phyloP scores from a whole-genome alignment of 177 flowering plant genomes.

The Vitis hybrid region DNA sequence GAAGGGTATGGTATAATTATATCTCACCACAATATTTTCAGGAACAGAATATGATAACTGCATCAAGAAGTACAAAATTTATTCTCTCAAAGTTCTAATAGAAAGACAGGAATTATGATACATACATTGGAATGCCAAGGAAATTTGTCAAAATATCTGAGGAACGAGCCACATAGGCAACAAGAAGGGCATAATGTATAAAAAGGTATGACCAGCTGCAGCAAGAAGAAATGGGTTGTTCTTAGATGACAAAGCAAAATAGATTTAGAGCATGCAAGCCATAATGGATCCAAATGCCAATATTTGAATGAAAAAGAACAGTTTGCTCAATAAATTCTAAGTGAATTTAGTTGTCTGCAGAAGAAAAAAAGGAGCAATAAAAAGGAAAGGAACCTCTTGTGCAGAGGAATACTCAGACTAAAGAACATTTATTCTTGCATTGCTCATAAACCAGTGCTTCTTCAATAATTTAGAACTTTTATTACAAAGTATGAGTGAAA shows the following conservation, averaged over 20 bases:
- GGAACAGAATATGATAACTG: background rate
- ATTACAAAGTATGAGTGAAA: no score
- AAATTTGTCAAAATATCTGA: constrained; percentile 83
- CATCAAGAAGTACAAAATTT: background rate
- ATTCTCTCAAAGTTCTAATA: constrained; percentile 3
- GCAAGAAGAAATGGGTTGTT: constrained; percentile 19
- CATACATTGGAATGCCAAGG: constrained; percentile 87
- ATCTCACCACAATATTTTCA: background rate
- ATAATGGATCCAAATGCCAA: background rate
- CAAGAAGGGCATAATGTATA: constrained; percentile 92
- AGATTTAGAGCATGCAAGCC: background rate
- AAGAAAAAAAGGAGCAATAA: no score
- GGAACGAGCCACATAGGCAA: constrained; percentile 95
- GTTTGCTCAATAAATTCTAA: background rate
- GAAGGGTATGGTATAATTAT: background rate
- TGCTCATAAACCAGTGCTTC: no score
- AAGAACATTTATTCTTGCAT: no score
- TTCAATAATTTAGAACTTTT: no score
- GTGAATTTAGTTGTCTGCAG: no score
- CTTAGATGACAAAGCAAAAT: background rate
- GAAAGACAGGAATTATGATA: constrained; percentile 18
- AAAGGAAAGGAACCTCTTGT: no score
- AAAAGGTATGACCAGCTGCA: constrained; percentile 96
- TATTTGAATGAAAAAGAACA: background rate
- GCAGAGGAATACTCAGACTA: no score